Conservation (phyloP, 2,329 filamentous ascomycete genomes). For the Verticillium alfalfae region DNA sequence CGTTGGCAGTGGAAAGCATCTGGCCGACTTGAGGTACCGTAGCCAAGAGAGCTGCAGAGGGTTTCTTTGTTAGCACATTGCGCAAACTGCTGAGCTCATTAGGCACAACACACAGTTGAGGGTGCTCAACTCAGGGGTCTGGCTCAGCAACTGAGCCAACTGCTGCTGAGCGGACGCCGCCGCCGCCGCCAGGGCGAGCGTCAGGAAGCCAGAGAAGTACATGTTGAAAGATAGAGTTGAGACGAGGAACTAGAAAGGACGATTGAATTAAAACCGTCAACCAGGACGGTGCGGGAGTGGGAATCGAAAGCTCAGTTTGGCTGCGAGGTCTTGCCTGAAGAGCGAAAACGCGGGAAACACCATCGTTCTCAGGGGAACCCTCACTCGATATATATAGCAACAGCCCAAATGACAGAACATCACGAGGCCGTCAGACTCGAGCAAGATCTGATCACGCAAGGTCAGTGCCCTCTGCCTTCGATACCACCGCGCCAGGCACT, state of each 20-base stretch:
- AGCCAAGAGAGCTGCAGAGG: constrained; percentile 11
- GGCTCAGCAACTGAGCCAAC: constrained; percentile 14
- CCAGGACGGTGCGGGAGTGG: background rate
- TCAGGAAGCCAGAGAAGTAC: constrained; percentile 13
- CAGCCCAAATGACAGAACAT: background rate
- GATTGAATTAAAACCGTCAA: background rate
- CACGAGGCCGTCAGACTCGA: background rate
- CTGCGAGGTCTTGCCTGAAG: constrained; percentile 1
- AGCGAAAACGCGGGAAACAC: background rate
- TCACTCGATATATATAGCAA: constrained; percentile 8
- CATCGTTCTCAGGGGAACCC: background rate
- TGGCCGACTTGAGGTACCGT: constrained; percentile 6
- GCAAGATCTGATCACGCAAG: too few relatives aligned
- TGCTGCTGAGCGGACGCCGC: constrained; percentile 13
- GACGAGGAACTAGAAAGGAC: background rate
- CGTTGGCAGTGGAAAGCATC: constrained; percentile 19
- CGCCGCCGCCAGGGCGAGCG: constrained; percentile 12
- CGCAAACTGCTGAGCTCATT: background rate
- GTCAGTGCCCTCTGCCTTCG: background rate
- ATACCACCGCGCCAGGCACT: background rate
- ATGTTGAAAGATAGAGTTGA: constrained; percentile 11
- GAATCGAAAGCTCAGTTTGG: constrained; percentile 2
- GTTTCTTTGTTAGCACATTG: background rate
- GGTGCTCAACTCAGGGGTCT: constrained; percentile 17
- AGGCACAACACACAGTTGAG: constrained; percentile 11